phyloP scores from a whole-genome alignment of 768 basidiomycete species.

The Porphyrellus cyaneotinctus region DNA sequence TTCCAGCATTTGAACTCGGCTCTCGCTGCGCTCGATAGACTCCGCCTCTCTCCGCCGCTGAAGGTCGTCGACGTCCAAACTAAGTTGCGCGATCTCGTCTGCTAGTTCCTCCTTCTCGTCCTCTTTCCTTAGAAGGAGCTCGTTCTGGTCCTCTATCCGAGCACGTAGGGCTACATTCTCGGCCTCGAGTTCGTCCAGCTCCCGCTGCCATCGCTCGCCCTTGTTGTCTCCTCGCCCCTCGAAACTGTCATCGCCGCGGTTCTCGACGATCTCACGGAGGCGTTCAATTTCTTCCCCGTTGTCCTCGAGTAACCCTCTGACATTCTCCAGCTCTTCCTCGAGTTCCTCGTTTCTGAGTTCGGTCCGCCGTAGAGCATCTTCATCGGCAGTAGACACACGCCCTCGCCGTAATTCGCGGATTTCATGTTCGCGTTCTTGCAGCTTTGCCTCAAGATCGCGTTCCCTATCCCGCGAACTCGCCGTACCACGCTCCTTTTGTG shows the following conservation, averaged over 20 bases:
- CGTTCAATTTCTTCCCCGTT: constrained; percentile 81
- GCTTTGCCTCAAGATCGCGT: constrained; percentile 70
- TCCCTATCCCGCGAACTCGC: constrained; percentile 48
- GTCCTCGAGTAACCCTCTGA: constrained; percentile 68
- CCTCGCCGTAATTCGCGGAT: constrained; percentile 61
- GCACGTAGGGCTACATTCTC: constrained; percentile 61
- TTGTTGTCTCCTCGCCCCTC: constrained; percentile 39
- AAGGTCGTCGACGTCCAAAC: constrained; percentile 63
- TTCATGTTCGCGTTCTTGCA: constrained; percentile 71
- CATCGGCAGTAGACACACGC: constrained; percentile 38
- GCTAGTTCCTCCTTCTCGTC: constrained; percentile 71
- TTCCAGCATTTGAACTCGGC: constrained; percentile 65
- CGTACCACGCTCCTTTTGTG: constrained; percentile 49
- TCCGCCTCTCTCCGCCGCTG: constrained; percentile 61
- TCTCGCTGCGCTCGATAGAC: constrained; percentile 65
- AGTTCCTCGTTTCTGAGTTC: constrained; percentile 64
- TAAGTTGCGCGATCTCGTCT: constrained; percentile 62
- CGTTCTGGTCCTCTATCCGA: constrained; percentile 55
- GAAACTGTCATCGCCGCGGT: constrained; percentile 41
- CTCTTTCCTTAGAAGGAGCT: constrained; percentile 50
- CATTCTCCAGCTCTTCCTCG: constrained; percentile 70
- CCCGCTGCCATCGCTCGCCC: constrained; percentile 43
- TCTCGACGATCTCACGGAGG: constrained; percentile 64
- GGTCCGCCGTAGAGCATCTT: constrained; percentile 49
- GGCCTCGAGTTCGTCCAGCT: constrained; percentile 54